Base-by-base conservation (phyloP, 176 grass and related monocot genomes). In the Olyra latifolia region DNA sequence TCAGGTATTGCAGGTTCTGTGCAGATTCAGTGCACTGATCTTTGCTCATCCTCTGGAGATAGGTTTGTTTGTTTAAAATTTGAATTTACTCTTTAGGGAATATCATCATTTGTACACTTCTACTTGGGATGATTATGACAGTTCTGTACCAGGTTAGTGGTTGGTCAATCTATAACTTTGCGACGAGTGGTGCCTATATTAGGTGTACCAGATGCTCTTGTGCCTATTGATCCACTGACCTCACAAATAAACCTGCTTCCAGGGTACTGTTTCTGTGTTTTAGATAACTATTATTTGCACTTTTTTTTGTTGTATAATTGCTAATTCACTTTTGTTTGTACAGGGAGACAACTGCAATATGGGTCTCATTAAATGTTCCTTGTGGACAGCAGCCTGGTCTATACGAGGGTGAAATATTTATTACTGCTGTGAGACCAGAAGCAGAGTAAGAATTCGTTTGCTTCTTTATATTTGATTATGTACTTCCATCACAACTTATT, bases 201-300 rank as follows among this genome's bases (percentile, higher is more conserved):
- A 91, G 92, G 96, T 77, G 92, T 98, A 80, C 96, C 92, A 87
- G 96, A 98, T 89, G 96, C 96, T 86, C 96, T 98, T 79, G 92
- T 95, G 45, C 96, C 96, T 84, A 87, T 98, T 84, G 88, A 94
- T 95, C 85, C 84, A 63, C 82, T 76, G 25, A 81, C 57, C 71
- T 66, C 86, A 10, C 90, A 93, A 66, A 86, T 98, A 91, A 98
- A 85, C 52, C 86, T 98, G 24, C 78, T 84, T 77, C 92, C 96
- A 79, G 96, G 96, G 92, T 98, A 93, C 65, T 83, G 77, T 67
- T 80, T 78, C 53, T 74, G 67, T 65, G 53, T 84, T 88, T 68
- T 79, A 74, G 13, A 49, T 77, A 63, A 68, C 64, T 45, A 39
- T 60, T 20, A 71, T 58, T 71, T 67, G 58, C 30, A 58, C 54